Evolutionary conservation across 1,139 yeast genomes (phyloP), one percentile per base, ranked within the genome.

Genomic region (Hyphopichia burtonii): DNA sequence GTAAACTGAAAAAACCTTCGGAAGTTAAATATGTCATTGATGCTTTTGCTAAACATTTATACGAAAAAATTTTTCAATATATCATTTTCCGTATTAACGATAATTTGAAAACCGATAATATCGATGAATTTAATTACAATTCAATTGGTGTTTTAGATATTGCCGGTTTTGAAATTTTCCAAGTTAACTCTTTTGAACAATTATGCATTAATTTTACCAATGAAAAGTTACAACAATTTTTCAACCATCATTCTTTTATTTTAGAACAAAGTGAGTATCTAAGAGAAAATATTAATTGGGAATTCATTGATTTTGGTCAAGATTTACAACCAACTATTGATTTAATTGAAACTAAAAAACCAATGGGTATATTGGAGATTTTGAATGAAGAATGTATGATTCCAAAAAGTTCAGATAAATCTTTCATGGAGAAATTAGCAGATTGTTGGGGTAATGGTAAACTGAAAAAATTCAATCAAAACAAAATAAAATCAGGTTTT

Each of bases 221-320:
- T 63, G 99, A 94, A 64, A 90, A 88, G 58, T 72, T 94, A 37
- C 99, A 94, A 63, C 99, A 94, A 61, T 93, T 90, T 58, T 94
- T 94, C 76, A 94, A 94, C 59, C 99, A 94, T 61, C 98, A 93
- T 63, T 91, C 95, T 80, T 94, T 94, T 68, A 95, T 91, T 12
- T 74, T 94, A 34, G 99, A 94, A 62, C 99, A 94, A 65, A 91
- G 91, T 58, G 99, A 94, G 64, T 94, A 94, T 56, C 68, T 91
- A 47, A 79, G 90, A 44, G 99, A 94, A 65, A 88, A 90, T 51
- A 93, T 94, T 44, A 91, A 88, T 50, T 94, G 99, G 99, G 86
- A 90, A 53, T 94, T 87, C 51, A 86, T 91, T 39, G 99, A 94
- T 61, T 94, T 90, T 65, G 99, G 99, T n/a, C 88, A 85, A 49